phyloP scores from a whole-genome alignment of 805 yeast genomes.

The Isabelozyma heimii region DNA sequence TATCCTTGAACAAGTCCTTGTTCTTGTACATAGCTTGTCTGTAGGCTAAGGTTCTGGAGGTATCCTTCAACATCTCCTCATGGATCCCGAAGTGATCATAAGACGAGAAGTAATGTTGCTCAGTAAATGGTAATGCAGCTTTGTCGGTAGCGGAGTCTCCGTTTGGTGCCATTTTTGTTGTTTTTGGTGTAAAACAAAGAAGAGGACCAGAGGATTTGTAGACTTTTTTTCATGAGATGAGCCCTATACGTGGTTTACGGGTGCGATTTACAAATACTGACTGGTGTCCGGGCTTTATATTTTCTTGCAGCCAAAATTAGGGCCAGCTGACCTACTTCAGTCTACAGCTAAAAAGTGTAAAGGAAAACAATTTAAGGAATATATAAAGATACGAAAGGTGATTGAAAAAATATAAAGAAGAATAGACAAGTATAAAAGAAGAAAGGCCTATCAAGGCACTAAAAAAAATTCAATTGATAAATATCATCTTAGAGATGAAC shows the following conservation, averaged over 20 bases:
- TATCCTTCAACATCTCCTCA: slow-evolving; percentile 97
- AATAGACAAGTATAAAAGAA: too few species aligned
- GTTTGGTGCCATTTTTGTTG: neutral
- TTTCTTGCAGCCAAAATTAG: too few species aligned
- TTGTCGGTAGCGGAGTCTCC: slow-evolving; percentile 64
- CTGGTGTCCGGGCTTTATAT: too few species aligned
- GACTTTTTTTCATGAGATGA: neutral
- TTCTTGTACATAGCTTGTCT: slow-evolving; percentile 90
- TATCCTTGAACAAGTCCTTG: slow-evolving; percentile 84
- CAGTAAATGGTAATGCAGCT: slow-evolving; percentile 60
- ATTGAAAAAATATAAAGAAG: too few species aligned
- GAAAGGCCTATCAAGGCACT: too few species aligned
- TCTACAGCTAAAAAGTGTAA: too few species aligned
- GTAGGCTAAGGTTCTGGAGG: slow-evolving; percentile 87
- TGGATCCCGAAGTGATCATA: slow-evolving; percentile 98
- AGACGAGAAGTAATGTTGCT: slow-evolving; percentile 92
- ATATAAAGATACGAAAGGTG: too few species aligned
- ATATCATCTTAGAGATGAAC: too few species aligned
- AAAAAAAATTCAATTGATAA: too few species aligned
- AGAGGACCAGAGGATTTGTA: neutral
- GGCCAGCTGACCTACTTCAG: too few species aligned
- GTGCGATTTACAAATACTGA: neutral
- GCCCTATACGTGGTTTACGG: neutral
- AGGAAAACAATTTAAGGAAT: too few species aligned
- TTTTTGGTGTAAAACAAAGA: neutral